Base-by-base conservation (phyloP, 495 filamentous ascomycete species). In the Parathielavia appendiculata region DNA sequence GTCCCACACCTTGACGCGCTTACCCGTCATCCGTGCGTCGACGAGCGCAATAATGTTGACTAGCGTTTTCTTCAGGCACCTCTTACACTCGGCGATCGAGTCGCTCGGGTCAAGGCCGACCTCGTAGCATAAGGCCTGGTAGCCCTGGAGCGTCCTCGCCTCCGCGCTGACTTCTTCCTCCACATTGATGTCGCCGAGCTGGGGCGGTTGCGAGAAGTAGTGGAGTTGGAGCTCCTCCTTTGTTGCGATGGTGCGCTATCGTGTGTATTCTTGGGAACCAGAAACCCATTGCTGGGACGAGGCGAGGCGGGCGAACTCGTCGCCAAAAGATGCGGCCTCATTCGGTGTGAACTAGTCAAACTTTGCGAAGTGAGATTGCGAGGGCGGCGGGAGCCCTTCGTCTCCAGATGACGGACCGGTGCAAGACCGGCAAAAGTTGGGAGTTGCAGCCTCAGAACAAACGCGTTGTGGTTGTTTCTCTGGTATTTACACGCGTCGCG, bases 41-140 rank as follows among this genome's bases (percentile, higher is more conserved):
- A 83, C 71, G 1, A 81, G 63, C 62, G 83, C 79, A 2, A 83
- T 68, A 32, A 82, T 71, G 58, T 83, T 83, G 63, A 83, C 73
- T 5, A 78, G 60, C 17, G 75, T 66, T 4, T 51, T 66, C 17
- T 67, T 71, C 8, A 71, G 59, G 20, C 71, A 61, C 0, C 58
- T 61, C 61, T 75, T 63, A 54, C 69, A 73, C 19, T 56, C 65
- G 2, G 12, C 30, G 30, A 67, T 54, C 1, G 65, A 64, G 32
- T 61, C 53, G 35, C 59, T 56, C 79, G 59, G 53, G 30, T 51
- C 54, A 32, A 69, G 22, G 63, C 78, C 34, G 70, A 62, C 66
- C 54, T 69, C 69, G 4, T 46, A 62, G 40, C 69, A 71, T 56
- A 73, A 64, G 49, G 59, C 63, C n/a, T 67, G 66, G 53, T 66